Evolutionary conservation across 192 early-diverging fungal genomes (phyloP), one percentile per base, ranked within the genome.

Genomic region (Podila minutissima): DNA sequence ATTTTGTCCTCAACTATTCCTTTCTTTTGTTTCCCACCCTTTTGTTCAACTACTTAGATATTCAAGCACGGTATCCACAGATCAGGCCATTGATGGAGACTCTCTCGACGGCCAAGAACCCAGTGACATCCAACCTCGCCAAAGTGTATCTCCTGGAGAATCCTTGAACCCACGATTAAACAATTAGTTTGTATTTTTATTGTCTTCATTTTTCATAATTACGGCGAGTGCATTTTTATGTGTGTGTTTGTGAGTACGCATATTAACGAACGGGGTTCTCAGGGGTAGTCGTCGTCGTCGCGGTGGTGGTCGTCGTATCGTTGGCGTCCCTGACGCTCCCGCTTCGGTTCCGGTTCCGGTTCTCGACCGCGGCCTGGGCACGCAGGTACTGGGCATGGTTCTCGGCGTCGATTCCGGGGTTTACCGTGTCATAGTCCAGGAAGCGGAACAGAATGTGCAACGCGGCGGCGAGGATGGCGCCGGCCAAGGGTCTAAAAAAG

Each of bases 381-480:
- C 76, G 76, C n/a, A 48, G 0, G 61, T 72, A 72, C 53, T 79
- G 70, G 26, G 66, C 70, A 0, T 67, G 60, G 66, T 72, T 72
- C 50, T 72, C 76, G 32, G 76, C 69, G 59, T 79, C 76, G 17
- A 79, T 64, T 9, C 76, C 76, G 12, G 69, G 53, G 2, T 31
- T 41, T 66, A 71, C 31, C 7, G 57, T 28, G 53, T 79, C 76
- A 37, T 72, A 79, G 46, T 79, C 76, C 51, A 72, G 19, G 70
- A 55, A 72, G 28, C 76, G 70, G 76, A 79, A 79, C 10, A 79
- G 76, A 22, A 79, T 68, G 53, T 72, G 65, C 15, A 79, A 17
- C 2, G 37, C 70, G 1, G 76, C 69, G 12, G 70, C 76, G 5
- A 68, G n/a, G 65, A 79, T 64, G 6, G 70, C 64, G 5, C 76